Evolutionary conservation across 805 yeast species (phyloP), one percentile per base, ranked within the genome.

Genomic region (Pichia pseudocactophila): DNA sequence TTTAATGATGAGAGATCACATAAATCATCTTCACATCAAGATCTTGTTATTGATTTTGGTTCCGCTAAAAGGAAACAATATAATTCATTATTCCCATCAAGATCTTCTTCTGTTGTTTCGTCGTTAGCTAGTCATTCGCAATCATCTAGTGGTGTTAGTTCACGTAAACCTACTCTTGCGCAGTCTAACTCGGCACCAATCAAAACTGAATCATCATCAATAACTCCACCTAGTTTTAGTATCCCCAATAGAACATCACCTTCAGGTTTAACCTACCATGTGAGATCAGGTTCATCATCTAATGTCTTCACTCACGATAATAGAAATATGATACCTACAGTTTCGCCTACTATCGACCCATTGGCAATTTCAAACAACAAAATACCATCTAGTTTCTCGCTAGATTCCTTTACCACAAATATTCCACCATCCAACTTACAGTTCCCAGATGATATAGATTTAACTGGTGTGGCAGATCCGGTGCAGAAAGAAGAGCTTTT

Each of bases 401-500:
- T 34, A 34, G 38, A 7, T 13, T 4, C 10, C 20, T 31, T 16
- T 13, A 3, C 20, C 11, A n/a, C 30, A 15, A 12, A 13, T 22
- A 22, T 22, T 8, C 25, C 15, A 4, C 30, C 17, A 7, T 25
- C 13, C 5, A 13, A 11, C 4, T 8, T n/a, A 16, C 38, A 36
- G 26, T n/a, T 15, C 11, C 30, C 15, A 13, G 15, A n/a, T 33
- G 34, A 25, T 19, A 16, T 16, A 13, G 34, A 31, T 16, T 15
- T 31, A 15, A 31, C 31, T 11, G 31, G 31, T 10, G 31, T 28
- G 6, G 31, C 13, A 12, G 31, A 28, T 28, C 31, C 31, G 11
- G 31, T 31, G 2, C 28, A 38, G 42, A 39, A 56, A 50, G 44
- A 60, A 45, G 66, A 56, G 34, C 56, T 64, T 18, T 52, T 68